These are phyloP conservation scores for Aspergillus sp. DNA, from an alignment of 2,329 filamentous ascomycete genomes.

Conservation along the genomic window DNA sequence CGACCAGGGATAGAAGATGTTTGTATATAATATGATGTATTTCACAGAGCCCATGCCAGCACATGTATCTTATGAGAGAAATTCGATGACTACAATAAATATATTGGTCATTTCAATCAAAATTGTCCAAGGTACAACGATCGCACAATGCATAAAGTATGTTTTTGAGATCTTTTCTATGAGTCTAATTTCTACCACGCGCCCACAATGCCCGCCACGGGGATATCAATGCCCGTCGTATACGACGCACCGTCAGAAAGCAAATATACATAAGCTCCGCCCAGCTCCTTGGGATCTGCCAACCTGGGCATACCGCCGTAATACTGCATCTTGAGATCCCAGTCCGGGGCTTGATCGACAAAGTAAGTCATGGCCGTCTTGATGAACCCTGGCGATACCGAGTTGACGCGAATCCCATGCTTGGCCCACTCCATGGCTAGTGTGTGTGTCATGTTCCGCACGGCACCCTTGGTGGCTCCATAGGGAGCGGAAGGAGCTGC, in stretches of 20 bases:
- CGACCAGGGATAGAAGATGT: too few species aligned
- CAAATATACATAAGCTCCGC: slow-evolving; percentile 54
- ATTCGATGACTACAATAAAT: too few species aligned
- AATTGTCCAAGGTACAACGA: too few species aligned
- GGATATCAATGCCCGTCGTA: slow-evolving; percentile 53
- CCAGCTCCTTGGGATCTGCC: slow-evolving; percentile 54
- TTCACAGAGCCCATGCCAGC: too few species aligned
- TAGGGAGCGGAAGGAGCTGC: slow-evolving; percentile 47
- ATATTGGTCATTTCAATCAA: too few species aligned
- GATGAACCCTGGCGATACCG: slow-evolving; percentile 39
- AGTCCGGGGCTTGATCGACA: slow-evolving; percentile 51
- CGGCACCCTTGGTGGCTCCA: slow-evolving; percentile 47
- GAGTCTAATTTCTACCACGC: too few species aligned
- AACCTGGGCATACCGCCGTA: slow-evolving; percentile 57
- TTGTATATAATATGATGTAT: too few species aligned
- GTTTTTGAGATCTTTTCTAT: too few species aligned
- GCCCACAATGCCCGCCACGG: slow-evolving; percentile 27
- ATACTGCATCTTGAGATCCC: slow-evolving; percentile 56
- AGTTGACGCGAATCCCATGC: slow-evolving; percentile 41
- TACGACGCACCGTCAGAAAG: slow-evolving; percentile 51
- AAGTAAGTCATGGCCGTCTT: slow-evolving; percentile 50
- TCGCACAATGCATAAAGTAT: too few species aligned
- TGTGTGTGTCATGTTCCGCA: slow-evolving; percentile 31
- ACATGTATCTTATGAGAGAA: too few species aligned
- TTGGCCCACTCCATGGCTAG: slow-evolving; percentile 51